Conservation (phyloP, 192 early-diverging fungal genomes). For the Nowakowskiella sp. region DNA sequence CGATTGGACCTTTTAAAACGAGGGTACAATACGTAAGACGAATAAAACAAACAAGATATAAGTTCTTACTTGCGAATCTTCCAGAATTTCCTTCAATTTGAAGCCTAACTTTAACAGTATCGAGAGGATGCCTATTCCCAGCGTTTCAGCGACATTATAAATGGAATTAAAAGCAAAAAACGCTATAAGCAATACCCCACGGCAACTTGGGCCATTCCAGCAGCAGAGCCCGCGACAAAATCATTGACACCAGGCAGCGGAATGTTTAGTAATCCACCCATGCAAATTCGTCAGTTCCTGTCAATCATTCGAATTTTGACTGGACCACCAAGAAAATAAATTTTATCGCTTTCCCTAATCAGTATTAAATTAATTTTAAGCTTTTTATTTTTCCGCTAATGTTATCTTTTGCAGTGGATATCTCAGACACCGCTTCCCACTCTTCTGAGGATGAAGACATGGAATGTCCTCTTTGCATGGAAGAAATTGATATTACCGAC, state of each 20-base stretch:
- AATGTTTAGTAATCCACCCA: no score
- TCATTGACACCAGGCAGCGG: constrained; percentile 4
- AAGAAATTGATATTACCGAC: constrained; percentile 95
- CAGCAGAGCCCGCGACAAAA: constrained; percentile 32
- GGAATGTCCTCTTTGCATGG: constrained; percentile 97
- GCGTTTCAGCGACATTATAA: constrained; percentile 3
- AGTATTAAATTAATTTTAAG: no score
- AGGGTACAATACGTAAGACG: no score
- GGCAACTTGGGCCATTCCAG: constrained; percentile 57
- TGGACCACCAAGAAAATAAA: no score
- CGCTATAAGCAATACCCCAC: constrained; percentile 11
- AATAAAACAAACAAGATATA: constrained; percentile 36
- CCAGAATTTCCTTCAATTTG: constrained; percentile 3
- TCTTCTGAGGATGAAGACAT: constrained; percentile 89
- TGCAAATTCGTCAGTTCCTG: no score
- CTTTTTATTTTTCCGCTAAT: no score
- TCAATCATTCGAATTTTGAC: no score
- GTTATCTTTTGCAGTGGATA: no score
- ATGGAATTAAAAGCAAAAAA: neutral
- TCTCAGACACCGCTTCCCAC: no score
- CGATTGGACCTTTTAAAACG: constrained; percentile 62
- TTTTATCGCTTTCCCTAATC: no score
- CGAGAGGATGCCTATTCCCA: constrained; percentile 65
- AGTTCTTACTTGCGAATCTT: constrained; percentile 60
- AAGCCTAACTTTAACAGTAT: constrained; percentile 64